These are phyloP conservation scores for Adiantum capillusveneris DNA, from an alignment of 75 land plant genomes.

Conservation along the genomic window DNA sequence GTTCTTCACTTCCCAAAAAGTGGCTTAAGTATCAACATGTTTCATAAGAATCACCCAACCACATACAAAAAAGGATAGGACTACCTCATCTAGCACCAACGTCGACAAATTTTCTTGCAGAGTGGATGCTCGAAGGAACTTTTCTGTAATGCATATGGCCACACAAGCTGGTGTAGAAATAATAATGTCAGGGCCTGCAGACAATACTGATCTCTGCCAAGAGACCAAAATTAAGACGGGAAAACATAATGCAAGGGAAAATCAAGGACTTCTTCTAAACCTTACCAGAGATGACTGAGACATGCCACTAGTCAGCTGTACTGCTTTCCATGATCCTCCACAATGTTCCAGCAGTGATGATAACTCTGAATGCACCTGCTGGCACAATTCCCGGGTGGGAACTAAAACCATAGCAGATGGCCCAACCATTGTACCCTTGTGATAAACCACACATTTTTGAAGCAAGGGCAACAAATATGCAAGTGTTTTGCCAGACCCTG, in stretches of 20 bases:
- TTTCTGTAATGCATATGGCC: slow-evolving; percentile 51
- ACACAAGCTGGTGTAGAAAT: slow-evolving; percentile 84
- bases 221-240: no score
- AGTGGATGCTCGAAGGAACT: slow-evolving; percentile 31
- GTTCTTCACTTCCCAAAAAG: no score
- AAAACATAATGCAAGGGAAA: no score
- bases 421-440: slow-evolving; percentile 15
- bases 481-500: slow-evolving; percentile 93
- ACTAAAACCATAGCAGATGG: slow-evolving; percentile 73
- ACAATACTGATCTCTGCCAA: slow-evolving; percentile 50
- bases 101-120: slow-evolving; percentile 52
- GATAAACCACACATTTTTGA: slow-evolving; percentile 32
- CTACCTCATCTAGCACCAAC: slow-evolving; percentile 87
- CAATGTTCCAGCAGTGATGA: slow-evolving; percentile 61
- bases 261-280: slow-evolving; percentile 8
- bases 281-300: slow-evolving; percentile 49
- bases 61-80: not conserved
- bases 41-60: no score
- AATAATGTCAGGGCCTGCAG: slow-evolving; percentile 71
- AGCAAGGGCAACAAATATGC: slow-evolving; percentile 86
- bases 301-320: slow-evolving; percentile 70
- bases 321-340: slow-evolving; percentile 56
- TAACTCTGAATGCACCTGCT: slow-evolving; percentile 71
- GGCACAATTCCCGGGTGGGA: slow-evolving; percentile 88
- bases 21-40: no score